phyloP scores from a whole-genome alignment of 2,329 filamentous ascomycete species.

The Pezicula carpinea region DNA sequence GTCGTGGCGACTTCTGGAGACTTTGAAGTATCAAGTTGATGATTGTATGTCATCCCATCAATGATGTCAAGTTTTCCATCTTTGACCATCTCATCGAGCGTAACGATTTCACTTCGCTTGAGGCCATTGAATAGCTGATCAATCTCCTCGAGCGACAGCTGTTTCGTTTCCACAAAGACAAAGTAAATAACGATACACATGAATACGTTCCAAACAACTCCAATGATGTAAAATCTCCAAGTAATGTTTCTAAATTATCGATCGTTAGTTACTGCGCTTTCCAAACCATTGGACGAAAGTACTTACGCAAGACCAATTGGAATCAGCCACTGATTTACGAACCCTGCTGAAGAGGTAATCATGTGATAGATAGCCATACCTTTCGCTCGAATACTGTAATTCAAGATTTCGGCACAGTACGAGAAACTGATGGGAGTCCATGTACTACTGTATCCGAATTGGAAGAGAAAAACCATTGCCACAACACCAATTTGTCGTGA shows the following conservation, averaged over 20 bases:
- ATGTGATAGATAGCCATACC: slow-evolving; percentile 34
- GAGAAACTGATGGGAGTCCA: slow-evolving; percentile 9
- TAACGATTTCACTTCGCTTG: not conserved
- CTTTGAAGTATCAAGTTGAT: not conserved
- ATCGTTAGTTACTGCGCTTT: not conserved
- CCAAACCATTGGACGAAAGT: not conserved
- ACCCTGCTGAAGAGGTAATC: slow-evolving; percentile 34
- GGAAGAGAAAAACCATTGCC: slow-evolving; percentile 42
- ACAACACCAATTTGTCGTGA: slow-evolving; percentile 16
- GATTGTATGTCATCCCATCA: not conserved
- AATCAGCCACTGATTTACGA: slow-evolving; percentile 34
- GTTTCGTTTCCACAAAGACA: slow-evolving; percentile 1
- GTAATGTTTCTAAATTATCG: not conserved
- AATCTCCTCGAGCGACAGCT: slow-evolving; percentile 1
- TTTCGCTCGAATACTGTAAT: slow-evolving; percentile 17
- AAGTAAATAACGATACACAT: slow-evolving; percentile 1
- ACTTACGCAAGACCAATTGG: slow-evolving; percentile 28
- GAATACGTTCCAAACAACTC: not conserved
- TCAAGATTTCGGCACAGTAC: slow-evolving; percentile 11
- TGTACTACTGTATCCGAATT: slow-evolving; percentile 32
- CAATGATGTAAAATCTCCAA: not conserved
- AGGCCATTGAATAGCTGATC: slow-evolving; percentile 1
- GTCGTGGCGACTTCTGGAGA: not conserved
- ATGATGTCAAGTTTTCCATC: not conserved
- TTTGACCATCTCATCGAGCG: not conserved